Base-by-base conservation (phyloP, 805 yeast genomes). In the Candida endomychidarum region DNA sequence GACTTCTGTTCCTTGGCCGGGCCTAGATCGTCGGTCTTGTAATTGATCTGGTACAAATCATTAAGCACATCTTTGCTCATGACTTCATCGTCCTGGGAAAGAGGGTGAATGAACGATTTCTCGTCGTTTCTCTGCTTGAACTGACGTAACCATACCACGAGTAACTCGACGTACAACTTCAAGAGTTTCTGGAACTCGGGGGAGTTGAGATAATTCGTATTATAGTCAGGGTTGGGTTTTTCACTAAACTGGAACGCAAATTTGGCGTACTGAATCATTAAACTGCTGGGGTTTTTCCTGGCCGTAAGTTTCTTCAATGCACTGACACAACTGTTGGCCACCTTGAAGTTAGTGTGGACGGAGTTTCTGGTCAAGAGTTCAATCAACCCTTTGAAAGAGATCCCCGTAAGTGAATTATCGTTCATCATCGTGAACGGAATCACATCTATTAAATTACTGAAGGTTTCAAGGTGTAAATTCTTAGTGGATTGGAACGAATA, bases 161-260 rank as follows among this genome's bases (percentile, higher is more conserved):
- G 65, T 15, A 93, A 60, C 21, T 87, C 95, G 2, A 86, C 83
- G 48, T 90, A 93, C 0, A 89, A 69, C 42, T 76, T 77, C 37
- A 91, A 60, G 2, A 86, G 56, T 32, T 67, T 64, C 35, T 77
- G 75, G 49, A 82, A 84, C 38, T 79, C 83, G 5, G 73, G 64
- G 0, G 90, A 80, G 8, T 81, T 74, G 28, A 82, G 57, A 51
- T 78, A 80, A 1, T 79, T 77, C 18, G 78, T 66, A 38, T 81
- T 77, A 51, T 78, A 75, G n/a, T 56, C 52, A 15, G 71, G 70
- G 6, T 70, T 71, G 7, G 86, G 81, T 46, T 79, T 80, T 43
- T 88, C 96, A 47, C 81, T 86, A 45, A 86, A 78, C 49, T 80
- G 81, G 60, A 90, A 87, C 0, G 96, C 86, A 43, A 78, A 78